These are phyloP conservation scores for Ceratocystis cacaofunesta DNA, from an alignment of 2,329 filamentous ascomycete species.

Conservation along the genomic window DNA sequence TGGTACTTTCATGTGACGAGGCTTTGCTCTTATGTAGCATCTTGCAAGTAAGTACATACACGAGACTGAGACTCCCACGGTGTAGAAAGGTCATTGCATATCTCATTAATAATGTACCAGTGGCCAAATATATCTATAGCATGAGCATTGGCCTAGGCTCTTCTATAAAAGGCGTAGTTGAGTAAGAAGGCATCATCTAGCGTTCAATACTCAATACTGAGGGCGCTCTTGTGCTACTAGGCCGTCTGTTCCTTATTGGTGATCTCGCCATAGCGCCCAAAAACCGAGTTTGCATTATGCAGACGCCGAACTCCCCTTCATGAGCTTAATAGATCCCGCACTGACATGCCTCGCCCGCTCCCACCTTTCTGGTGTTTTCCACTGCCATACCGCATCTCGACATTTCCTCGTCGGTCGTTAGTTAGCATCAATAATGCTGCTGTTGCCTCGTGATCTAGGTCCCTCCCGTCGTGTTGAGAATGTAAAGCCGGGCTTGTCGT, in stretches of 20 bases:
- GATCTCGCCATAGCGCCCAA: too few species aligned
- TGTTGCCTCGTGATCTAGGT: slow-evolving; percentile 60
- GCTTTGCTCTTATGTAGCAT: background rate
- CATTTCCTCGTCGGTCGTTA: slow-evolving; percentile 48
- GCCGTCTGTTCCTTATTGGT: background rate
- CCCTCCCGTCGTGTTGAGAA: slow-evolving; percentile 34
- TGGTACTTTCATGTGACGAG: background rate
- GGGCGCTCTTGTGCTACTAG: background rate
- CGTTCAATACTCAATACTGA: background rate
- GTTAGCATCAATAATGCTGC: slow-evolving; percentile 81
- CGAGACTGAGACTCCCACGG: background rate
- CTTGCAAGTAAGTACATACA: background rate
- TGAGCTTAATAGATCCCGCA: slow-evolving; percentile 36
- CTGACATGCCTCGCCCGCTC: slow-evolving; percentile 36
- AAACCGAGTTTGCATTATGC: too few species aligned
- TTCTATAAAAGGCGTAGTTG: background rate
- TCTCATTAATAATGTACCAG: background rate
- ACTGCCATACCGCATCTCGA: slow-evolving; percentile 28
- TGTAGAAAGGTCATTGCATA: background rate
- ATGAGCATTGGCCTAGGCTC: background rate
- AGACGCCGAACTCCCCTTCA: background rate
- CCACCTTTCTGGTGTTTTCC: slow-evolving; percentile 29
- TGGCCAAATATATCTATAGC: background rate
- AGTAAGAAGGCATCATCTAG: background rate
- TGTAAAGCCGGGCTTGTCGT: slow-evolving; percentile 43